These are phyloP conservation scores for Fusarium vanettenii DNA, from an alignment of 2,329 filamentous ascomycete genomes.

Conservation along the genomic window DNA sequence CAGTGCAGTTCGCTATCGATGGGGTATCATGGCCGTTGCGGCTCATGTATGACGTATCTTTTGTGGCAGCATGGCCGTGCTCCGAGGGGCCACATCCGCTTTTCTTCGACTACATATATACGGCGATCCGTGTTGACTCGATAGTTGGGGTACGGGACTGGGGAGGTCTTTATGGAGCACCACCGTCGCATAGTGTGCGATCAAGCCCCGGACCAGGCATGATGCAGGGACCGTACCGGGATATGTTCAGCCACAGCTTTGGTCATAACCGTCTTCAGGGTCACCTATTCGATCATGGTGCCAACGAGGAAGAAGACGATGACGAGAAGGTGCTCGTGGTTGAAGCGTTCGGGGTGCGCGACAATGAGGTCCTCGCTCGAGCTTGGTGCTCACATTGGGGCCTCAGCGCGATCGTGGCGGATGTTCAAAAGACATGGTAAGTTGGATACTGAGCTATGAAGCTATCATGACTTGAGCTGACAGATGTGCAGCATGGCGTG, in stretches of 20 bases:
- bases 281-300: constrained; percentile 26
- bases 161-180: constrained; percentile 60
- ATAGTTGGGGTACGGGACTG: constrained; percentile 75
- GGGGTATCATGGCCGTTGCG: constrained; percentile 72
- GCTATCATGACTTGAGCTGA: constrained; percentile 13
- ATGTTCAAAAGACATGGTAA: constrained; percentile 75
- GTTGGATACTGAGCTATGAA: constrained; percentile 41
- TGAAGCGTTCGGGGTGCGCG: constrained; percentile 77
- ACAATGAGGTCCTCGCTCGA: constrained; percentile 81
- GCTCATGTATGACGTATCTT: constrained; percentile 73
- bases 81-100: constrained; percentile 73
- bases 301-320: constrained; percentile 60
- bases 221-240: constrained; percentile 41
- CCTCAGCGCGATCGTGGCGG: constrained; percentile 76
- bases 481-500: constrained; percentile 70
- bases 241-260: constrained; percentile 41
- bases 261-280: constrained; percentile 25
- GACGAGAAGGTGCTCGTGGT: constrained; percentile 76
- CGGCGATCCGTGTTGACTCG: constrained; percentile 70
- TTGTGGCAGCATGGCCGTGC: constrained; percentile 74
- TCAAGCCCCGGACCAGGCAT: constrained; percentile 50
- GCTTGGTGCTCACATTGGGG: constrained; percentile 85
- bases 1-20: constrained; percentile 72
- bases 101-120: constrained; percentile 77
- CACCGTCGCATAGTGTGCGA: constrained; percentile 46